Evolutionary conservation across 768 basidiomycete genomes (phyloP).

Genomic region (Pholiota conissans): DNA sequence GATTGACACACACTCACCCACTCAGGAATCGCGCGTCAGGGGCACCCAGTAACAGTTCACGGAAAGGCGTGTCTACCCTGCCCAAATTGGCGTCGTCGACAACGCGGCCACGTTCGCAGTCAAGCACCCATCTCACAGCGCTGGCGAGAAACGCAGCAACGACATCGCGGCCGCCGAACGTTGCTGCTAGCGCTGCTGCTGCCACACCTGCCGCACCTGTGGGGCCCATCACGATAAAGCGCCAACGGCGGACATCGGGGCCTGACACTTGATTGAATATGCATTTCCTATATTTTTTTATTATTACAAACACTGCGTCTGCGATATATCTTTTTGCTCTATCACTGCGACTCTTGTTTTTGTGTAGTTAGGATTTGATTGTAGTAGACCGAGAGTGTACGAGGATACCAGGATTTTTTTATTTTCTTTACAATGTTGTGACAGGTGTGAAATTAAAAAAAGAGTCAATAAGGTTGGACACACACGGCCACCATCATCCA

Average conservation of each 20-base stretch:
- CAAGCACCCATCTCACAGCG: conserved; percentile 52
- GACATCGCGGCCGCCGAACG: conserved; percentile 28
- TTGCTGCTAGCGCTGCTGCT: conserved; percentile 1
- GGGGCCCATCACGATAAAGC: conserved; percentile 60
- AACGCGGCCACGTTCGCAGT: conserved; percentile 73
- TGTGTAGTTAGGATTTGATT: conserved; percentile 2
- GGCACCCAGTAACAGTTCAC: conserved; percentile 60
- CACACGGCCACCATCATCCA: conserved; percentile 28
- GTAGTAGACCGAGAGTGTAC: neutral
- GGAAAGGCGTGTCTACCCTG: conserved; percentile 61
- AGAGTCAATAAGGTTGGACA: neutral
- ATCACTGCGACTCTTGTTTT: conserved; percentile 1
- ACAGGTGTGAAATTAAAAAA: conserved; percentile 5
- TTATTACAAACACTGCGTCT: neutral
- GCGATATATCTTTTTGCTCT: neutral
- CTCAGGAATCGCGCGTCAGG: conserved; percentile 81
- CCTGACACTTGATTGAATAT: conserved; percentile 25
- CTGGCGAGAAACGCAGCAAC: conserved; percentile 24
- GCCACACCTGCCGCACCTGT: conserved; percentile 11
- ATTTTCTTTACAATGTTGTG: neutral
- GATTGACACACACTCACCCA: neutral
- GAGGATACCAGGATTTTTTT: neutral
- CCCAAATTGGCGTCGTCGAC: conserved; percentile 79
- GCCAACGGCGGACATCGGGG: conserved; percentile 79
- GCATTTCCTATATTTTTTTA: conserved; percentile 24